Percentiles rank a stretch among this genome's conserved stretches.
Evolutionary conservation across 2,329 filamentous ascomycete species (phyloP).

Genomic region (Arthrobotrys iridis): DNA sequence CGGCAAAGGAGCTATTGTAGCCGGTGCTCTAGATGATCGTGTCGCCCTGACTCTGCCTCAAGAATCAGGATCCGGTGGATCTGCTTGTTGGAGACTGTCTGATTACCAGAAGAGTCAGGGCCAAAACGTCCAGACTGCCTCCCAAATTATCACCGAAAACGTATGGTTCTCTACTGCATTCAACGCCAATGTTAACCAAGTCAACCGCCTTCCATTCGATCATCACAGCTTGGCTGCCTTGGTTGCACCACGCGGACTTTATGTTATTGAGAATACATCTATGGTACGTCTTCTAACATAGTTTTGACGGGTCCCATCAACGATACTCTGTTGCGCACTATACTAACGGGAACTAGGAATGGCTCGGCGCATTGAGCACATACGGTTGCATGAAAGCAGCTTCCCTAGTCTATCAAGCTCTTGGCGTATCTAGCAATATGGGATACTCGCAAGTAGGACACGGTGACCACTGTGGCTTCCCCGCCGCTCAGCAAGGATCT

Average conservation of each 20-base stretch:
- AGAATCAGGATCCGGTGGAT: slow-evolving; percentile 71
- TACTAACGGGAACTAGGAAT: slow-evolving; percentile 62
- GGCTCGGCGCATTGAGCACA: slow-evolving; percentile 69
- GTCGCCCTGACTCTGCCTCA: slow-evolving; percentile 72
- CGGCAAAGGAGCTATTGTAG: slow-evolving; percentile 72
- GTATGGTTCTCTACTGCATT: slow-evolving; percentile 71
- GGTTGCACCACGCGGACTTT: slow-evolving; percentile 68
- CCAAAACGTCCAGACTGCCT: slow-evolving; percentile 70
- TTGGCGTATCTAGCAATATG: slow-evolving; percentile 68
- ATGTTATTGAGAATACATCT: slow-evolving; percentile 70
- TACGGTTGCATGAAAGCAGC: slow-evolving; percentile 70
- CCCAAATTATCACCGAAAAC: slow-evolving; percentile 70
- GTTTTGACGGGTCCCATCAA: too few relatives aligned
- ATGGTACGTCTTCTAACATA: slow-evolving; percentile 20
- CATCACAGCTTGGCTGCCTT: slow-evolving; percentile 70
- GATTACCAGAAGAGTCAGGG: slow-evolving; percentile 66
- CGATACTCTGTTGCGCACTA: not conserved
- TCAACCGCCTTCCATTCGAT: slow-evolving; percentile 67
- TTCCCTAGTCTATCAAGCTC: slow-evolving; percentile 67
- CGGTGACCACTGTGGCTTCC: slow-evolving; percentile 69
- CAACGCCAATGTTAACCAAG: slow-evolving; percentile 66
- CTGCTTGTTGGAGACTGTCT: slow-evolving; percentile 71
- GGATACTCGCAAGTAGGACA: slow-evolving; percentile 69
- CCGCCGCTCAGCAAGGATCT: slow-evolving; percentile 64
- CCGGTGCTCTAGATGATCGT: slow-evolving; percentile 69